These are phyloP conservation scores for Arthrobotrys conoides DNA, from an alignment of 2,329 filamentous ascomycete species.

Conservation along the genomic window DNA sequence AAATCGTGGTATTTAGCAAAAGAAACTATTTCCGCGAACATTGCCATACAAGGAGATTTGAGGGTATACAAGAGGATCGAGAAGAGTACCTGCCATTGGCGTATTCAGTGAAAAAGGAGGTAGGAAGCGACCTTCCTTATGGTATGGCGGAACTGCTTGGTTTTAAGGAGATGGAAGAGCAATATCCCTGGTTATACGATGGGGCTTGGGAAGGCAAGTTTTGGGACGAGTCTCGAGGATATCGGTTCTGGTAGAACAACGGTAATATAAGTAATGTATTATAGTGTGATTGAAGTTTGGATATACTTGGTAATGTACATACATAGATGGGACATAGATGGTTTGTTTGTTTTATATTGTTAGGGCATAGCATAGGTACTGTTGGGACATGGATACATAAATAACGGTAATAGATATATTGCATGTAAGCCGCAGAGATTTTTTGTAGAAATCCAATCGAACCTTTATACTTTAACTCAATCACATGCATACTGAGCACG, in stretches of 20 bases:
- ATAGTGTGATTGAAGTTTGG: no score
- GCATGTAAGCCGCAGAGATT: no score
- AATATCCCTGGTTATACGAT: slow-evolving; percentile 45
- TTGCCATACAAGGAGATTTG: slow-evolving; percentile 8
- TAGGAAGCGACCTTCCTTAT: slow-evolving; percentile 6
- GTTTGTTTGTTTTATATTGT: no score
- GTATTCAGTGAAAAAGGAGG: background rate
- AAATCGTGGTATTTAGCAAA: slow-evolving; percentile 37
- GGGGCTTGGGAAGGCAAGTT: slow-evolving; percentile 39
- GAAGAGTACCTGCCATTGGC: slow-evolving; percentile 13
- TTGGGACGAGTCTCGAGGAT: slow-evolving; percentile 37
- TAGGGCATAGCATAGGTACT: no score
- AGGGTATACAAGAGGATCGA: background rate
- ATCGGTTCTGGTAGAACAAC: slow-evolving; percentile 27
- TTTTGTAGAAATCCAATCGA: no score
- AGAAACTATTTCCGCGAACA: slow-evolving; percentile 33
- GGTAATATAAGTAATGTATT: no score
- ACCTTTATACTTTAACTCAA: no score
- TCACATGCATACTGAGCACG: no score
- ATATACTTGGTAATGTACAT: no score
- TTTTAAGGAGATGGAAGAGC: slow-evolving; percentile 25
- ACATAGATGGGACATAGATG: no score
- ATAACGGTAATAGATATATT: no score
- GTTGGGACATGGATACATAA: no score
- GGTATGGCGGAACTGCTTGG: slow-evolving; percentile 22